Evolutionary conservation across 2,329 filamentous ascomycete species (phyloP).

Genomic region (Aspergillus sp.): DNA sequence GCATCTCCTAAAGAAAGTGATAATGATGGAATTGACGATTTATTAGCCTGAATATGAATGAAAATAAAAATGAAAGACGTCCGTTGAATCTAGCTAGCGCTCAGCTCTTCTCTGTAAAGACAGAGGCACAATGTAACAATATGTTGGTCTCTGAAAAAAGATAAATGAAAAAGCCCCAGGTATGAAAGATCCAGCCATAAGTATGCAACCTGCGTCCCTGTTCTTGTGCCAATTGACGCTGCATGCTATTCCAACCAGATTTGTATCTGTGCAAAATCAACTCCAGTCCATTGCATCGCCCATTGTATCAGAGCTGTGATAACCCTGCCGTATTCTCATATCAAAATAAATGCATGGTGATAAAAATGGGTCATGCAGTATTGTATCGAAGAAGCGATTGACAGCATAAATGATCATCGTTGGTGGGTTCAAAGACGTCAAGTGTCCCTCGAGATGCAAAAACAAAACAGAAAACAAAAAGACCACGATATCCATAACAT

Average conservation of each 20-base stretch:
- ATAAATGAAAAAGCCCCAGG: too few relatives aligned
- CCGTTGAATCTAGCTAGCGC: too few relatives aligned
- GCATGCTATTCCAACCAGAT: too few relatives aligned
- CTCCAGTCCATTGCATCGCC: not conserved
- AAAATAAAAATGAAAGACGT: conserved; percentile 1
- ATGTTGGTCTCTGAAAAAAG: too few relatives aligned
- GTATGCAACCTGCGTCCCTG: too few relatives aligned
- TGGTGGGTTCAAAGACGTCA: not conserved
- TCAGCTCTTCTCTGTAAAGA: too few relatives aligned
- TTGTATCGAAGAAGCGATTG: not conserved
- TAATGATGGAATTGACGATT: conserved; percentile 1
- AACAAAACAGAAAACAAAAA: not conserved
- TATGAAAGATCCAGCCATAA: too few relatives aligned
- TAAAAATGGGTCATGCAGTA: not conserved
- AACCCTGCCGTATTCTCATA: too few relatives aligned
- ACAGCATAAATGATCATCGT: not conserved
- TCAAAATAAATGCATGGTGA: too few relatives aligned
- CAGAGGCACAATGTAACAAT: too few relatives aligned
- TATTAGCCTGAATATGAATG: not conserved
- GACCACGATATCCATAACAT: not conserved
- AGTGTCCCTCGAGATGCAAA: not conserved
- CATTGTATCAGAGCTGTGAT: not conserved
- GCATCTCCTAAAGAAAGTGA: not conserved
- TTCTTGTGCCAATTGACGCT: too few relatives aligned
- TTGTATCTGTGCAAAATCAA: not conserved